Evolutionary conservation across 306 rosid genomes (phyloP).

Genomic region (Ochetophila trinervis): DNA sequence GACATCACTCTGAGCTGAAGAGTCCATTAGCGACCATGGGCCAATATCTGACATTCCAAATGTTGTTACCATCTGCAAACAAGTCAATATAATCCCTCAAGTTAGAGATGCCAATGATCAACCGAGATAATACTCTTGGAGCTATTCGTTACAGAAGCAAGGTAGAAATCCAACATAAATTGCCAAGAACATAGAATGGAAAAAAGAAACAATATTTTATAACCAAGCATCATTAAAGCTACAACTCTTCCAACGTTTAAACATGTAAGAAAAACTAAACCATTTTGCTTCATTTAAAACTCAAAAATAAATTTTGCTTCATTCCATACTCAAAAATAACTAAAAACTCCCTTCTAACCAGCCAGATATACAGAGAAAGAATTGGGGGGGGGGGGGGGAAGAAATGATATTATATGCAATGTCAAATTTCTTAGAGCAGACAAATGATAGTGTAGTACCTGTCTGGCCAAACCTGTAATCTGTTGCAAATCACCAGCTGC

Average conservation of each 20-base stretch:
- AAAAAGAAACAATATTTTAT: no score
- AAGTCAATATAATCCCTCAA: conserved; percentile 13
- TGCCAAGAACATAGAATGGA: no score
- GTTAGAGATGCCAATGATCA: not conserved
- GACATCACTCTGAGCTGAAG: conserved; percentile 74
- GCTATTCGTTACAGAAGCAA: not conserved
- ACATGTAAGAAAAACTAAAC: not conserved
- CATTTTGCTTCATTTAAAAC: no score
- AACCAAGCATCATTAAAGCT: no score
- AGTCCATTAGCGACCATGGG: conserved; percentile 96
- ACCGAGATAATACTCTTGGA: not conserved
- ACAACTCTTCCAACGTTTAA: no score
- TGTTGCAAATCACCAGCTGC: conserved; percentile 98
- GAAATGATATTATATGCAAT: not conserved
- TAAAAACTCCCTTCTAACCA: not conserved
- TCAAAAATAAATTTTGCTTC: no score
- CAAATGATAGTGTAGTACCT: conserved; percentile 44
- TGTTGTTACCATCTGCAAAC: conserved; percentile 82
- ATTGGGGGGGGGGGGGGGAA: not conserved
- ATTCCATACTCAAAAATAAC: no score
- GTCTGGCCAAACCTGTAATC: conserved; percentile 90
- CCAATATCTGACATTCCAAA: conserved; percentile 99
- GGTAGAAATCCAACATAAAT: not conserved
- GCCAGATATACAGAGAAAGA: not conserved
- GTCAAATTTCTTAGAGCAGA: not conserved